Conservation (phyloP, 306 rosid genomes). For the Malus fusca region DNA sequence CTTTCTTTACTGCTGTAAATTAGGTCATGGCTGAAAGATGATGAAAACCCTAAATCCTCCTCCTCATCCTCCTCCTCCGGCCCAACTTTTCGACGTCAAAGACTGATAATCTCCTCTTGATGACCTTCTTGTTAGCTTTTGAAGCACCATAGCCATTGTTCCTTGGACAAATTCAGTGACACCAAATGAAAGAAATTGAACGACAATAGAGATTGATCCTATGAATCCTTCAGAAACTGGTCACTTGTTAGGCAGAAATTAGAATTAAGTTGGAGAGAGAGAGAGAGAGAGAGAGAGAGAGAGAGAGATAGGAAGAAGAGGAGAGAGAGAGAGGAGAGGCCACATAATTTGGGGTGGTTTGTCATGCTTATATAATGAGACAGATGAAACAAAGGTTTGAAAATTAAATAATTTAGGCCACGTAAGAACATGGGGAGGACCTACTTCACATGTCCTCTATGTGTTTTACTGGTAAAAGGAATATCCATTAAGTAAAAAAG, state of each 20-base stretch:
- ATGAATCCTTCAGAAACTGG: not conserved
- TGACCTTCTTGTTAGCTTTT: constrained; percentile 14
- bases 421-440: constrained; percentile 9
- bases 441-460: constrained; percentile 10
- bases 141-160: constrained; percentile 13
- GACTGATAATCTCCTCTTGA: not conserved
- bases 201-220: not conserved
- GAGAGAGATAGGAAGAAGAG: not conserved
- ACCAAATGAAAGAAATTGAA: not conserved
- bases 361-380: constrained; percentile 17
- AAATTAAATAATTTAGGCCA: constrained; percentile 11
- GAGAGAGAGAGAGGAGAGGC: not conserved
- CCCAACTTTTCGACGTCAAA: constrained; percentile 11
- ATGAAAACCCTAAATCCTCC: not conserved
- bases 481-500: constrained; percentile 6
- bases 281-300: not conserved
- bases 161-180: not conserved
- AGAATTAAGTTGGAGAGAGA: not conserved
- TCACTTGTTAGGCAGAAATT: not conserved
- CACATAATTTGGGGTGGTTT: constrained; percentile 15
- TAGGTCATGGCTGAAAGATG: constrained; percentile 43
- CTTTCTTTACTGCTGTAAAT: not conserved
- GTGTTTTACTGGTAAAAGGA: constrained; percentile 1
- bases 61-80: not conserved
- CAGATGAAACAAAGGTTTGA: constrained; percentile 25